A percentile compares a stretch with the other conserved stretches of the same genome.
Evolutionary conservation across 345 rosid genomes (phyloP).

Genomic region (Ricinus communis): DNA sequence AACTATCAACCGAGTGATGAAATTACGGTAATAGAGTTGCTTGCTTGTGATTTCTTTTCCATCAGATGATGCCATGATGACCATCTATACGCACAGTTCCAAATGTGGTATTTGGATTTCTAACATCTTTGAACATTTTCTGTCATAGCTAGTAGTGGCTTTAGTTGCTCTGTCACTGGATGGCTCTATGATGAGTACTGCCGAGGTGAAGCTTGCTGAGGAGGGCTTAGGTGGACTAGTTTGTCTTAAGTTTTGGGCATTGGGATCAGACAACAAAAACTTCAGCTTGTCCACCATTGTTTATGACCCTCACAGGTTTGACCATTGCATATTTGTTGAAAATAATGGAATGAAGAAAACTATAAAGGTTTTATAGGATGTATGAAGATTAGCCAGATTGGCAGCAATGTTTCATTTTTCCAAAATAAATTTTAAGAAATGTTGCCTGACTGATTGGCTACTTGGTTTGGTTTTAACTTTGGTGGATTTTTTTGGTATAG

Average conservation of each 20-base stretch:
- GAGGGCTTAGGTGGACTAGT: slow-evolving; percentile 83
- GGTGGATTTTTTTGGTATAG: too few species aligned
- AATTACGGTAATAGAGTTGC: slow-evolving; percentile 57
- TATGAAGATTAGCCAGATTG: background rate
- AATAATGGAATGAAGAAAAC: background rate
- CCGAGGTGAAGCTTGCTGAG: slow-evolving; percentile 86
- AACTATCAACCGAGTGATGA: slow-evolving; percentile 95
- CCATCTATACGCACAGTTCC: background rate
- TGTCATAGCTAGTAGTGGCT: slow-evolving; percentile 67
- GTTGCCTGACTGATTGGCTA: too few species aligned
- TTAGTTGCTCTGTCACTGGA: slow-evolving; percentile 73
- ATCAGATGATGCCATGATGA: background rate
- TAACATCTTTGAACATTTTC: too few species aligned
- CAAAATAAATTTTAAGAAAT: too few species aligned
- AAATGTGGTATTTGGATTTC: too few species aligned
- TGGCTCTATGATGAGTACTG: slow-evolving; percentile 79
- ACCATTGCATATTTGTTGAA: background rate
- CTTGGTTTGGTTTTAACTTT: too few species aligned
- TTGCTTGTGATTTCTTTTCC: slow-evolving; percentile 1
- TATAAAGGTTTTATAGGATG: background rate
- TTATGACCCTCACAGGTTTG: slow-evolving; percentile 92
- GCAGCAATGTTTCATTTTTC: background rate
- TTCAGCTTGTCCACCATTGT: slow-evolving; percentile 78
- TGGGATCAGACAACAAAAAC: slow-evolving; percentile 50
- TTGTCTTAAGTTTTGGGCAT: slow-evolving; percentile 83